Evolutionary conservation across 768 basidiomycete genomes (phyloP), one percentile per base, ranked within the genome.

Genomic region (Phanerodontia chrysosporium): DNA sequence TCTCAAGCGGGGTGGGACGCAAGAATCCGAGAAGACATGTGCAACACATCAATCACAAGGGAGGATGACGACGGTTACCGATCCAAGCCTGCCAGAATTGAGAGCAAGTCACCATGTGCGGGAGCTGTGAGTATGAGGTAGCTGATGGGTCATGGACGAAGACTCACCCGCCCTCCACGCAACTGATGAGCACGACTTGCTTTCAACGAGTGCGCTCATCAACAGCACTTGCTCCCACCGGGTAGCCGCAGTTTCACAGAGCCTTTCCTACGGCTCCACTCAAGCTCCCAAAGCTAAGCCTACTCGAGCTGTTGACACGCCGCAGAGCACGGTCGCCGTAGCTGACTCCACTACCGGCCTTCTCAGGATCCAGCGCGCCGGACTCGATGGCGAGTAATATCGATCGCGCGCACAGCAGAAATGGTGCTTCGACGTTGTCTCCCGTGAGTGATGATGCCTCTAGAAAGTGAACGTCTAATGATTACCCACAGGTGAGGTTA

Each of bases 271-370:
- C 87, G 83, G 46, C 74, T n/a, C 81, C 83, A 67, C 87, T 90
- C 52, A 90, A 74, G 68, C 89, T 91, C 16, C 90, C 90, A 70
- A 92, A 91, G 69, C 91, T 92, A 66, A 95, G 75, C 57, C 90
- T 84, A 67, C 90, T 92, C n/a, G 89, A 90, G 70, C 90, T 92
- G 62, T 89, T 94, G 30, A 98, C 92, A 66, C 96, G 81, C 58
- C 94, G 82, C 30, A 98, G 78, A 24, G 94, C 90, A 59, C 97
- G 82, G 72, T 98, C 97, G 9, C 97, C 97, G 69, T 97, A 99
- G 67, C 90, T 93, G 46, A 99, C 94, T 22, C 97, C 97, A 61
- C 92, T 95, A 1, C 94, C 96, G 16, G 92, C 84, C 69, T 91
- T 90, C 75, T 98, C 95, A 44, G 96, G 96, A 73, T 98, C 93